Conservation (phyloP, 306 rosid species). For the Urtica urens region DNA sequence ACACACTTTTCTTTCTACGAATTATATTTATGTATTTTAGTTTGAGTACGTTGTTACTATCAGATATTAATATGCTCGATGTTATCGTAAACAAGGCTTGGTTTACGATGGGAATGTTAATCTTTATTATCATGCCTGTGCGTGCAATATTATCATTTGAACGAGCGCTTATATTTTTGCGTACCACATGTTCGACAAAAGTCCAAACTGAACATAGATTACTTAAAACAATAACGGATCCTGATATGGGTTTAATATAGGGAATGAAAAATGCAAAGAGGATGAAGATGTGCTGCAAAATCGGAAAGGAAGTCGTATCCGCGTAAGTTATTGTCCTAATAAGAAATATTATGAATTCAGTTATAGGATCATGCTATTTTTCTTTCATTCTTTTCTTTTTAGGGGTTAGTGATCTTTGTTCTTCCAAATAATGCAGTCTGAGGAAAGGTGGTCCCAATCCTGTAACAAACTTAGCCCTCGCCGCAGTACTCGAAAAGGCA, state of each 20-base stretch:
- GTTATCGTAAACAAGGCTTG: too few relatives aligned
- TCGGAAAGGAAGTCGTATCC: slow-evolving; percentile 86
- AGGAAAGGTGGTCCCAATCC: slow-evolving; percentile 81
- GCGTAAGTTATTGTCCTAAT: slow-evolving; percentile 48
- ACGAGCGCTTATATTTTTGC: slow-evolving; percentile 2
- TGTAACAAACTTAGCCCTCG: slow-evolving; percentile 50
- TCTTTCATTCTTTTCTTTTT: neutral
- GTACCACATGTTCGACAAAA: slow-evolving; percentile 39
- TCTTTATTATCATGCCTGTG: too few relatives aligned
- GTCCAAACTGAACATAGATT: slow-evolving; percentile 2
- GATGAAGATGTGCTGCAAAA: slow-evolving; percentile 63
- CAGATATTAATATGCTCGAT: too few relatives aligned
- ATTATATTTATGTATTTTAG: too few relatives aligned
- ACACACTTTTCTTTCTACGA: neutral
- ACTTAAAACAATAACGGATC: too few relatives aligned
- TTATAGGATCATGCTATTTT: neutral
- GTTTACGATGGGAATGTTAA: too few relatives aligned
- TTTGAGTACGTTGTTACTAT: too few relatives aligned
- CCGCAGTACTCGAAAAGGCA: slow-evolving; percentile 69
- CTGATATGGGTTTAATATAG: slow-evolving; percentile 27
- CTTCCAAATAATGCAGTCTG: slow-evolving; percentile 35
- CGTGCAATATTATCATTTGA: neutral
- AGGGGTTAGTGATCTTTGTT: slow-evolving; percentile 1
- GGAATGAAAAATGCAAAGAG: slow-evolving; percentile 67
- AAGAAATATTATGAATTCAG: neutral